Conservation (phyloP, 129 eudicot species). For the Artemisia annua region DNA sequence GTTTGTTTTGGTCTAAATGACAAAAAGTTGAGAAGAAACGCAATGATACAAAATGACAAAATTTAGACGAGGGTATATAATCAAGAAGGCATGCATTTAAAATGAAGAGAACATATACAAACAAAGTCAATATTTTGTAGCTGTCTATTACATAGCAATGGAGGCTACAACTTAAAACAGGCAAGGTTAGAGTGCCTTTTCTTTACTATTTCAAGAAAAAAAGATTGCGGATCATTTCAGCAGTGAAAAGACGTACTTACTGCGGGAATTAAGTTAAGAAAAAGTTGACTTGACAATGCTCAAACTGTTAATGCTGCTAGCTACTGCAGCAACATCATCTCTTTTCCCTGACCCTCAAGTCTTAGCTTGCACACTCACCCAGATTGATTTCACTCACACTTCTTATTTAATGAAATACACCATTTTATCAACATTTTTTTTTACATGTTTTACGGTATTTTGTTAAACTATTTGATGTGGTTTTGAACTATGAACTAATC, state of each 20-base stretch:
- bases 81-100: too few species aligned
- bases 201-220: constrained; percentile 19
- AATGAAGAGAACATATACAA: too few species aligned
- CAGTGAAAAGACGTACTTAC: constrained; percentile 30
- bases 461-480: too few species aligned
- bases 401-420: not conserved
- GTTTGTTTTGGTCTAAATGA: too few species aligned
- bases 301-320: not conserved
- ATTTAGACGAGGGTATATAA: too few species aligned
- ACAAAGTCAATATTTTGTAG: not conserved
- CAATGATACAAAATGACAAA: too few species aligned
- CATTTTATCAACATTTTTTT: not conserved
- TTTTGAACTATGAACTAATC: too few species aligned
- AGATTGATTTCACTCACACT: constrained; percentile 18
- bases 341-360: not conserved
- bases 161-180: not conserved
- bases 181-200: not conserved
- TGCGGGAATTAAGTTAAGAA: constrained; percentile 9
- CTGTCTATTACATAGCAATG: not conserved
- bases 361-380: constrained; percentile 17
- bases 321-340: not conserved
- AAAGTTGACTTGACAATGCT: constrained; percentile 27
- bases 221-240: not conserved
- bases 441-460: too few species aligned
- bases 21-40: too few species aligned